These are phyloP conservation scores for Blastomyces emzantsi DNA, from an alignment of 2,329 filamentous ascomycete species.

Conservation along the genomic window DNA sequence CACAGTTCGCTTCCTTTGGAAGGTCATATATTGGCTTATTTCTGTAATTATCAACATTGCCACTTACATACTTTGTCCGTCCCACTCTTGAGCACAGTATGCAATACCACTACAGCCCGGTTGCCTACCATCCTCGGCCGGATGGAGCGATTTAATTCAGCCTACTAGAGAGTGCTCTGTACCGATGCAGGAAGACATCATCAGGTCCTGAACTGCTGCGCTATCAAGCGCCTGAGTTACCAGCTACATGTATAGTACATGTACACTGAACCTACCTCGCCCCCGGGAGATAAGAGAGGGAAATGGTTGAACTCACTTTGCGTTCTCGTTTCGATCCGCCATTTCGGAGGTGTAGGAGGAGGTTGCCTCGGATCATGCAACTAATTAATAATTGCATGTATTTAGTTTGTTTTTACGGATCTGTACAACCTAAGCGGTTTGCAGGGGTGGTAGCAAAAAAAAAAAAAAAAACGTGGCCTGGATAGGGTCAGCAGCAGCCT, in stretches of 20 bases:
- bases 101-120: neutral
- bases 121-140: too few relatives aligned
- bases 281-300: too few relatives aligned
- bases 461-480: neutral
- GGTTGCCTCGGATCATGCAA: neutral
- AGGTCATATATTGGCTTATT: too few relatives aligned
- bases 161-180: neutral
- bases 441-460: too few relatives aligned
- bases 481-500: neutral
- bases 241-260: too few relatives aligned
- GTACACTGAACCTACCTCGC: too few relatives aligned
- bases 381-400: neutral
- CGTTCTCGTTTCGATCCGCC: neutral
- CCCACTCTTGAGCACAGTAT: too few relatives aligned
- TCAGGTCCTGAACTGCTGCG: neutral
- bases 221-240: neutral
- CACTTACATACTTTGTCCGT: too few relatives aligned
- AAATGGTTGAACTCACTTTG: neutral
- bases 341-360: neutral
- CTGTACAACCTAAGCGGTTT: too few relatives aligned
- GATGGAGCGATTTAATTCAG: neutral
- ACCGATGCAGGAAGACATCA: neutral
- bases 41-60: too few relatives aligned
- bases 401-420: too few relatives aligned
- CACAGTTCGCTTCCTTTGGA: too few relatives aligned